Evolutionary conservation across 2,329 filamentous ascomycete species (phyloP).

Genomic region (Phaeosphaeriaceae sp.): DNA sequence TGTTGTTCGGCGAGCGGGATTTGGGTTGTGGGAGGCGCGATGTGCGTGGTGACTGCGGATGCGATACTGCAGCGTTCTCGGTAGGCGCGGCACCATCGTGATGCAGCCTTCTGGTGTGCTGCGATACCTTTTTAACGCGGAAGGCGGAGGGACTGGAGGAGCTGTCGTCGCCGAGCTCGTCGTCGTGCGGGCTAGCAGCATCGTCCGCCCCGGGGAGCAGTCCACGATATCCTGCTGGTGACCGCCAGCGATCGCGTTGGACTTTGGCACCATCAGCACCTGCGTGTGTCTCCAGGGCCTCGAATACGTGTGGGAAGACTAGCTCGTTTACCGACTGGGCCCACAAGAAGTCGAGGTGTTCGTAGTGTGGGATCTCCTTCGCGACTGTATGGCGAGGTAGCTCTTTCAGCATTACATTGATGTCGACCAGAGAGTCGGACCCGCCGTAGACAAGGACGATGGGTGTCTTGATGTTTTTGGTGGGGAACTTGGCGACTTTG

Average conservation of each 20-base stretch:
- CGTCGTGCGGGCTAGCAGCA: slow-evolving; percentile 26
- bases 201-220: slow-evolving; percentile 34
- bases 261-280: slow-evolving; percentile 23
- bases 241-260: slow-evolving; percentile 29
- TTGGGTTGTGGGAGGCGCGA: slow-evolving; percentile 9
- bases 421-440: slow-evolving; percentile 91
- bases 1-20: slow-evolving; percentile 10
- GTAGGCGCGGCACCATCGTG: slow-evolving; percentile 12
- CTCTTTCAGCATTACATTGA: slow-evolving; percentile 88
- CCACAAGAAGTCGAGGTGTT: slow-evolving; percentile 97
- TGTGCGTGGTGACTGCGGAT: slow-evolving; percentile 8
- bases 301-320: slow-evolving; percentile 91
- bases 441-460: slow-evolving; percentile 94
- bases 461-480: slow-evolving; percentile 94
- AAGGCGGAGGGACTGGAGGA: slow-evolving; percentile 28
- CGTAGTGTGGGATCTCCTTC: slow-evolving; percentile 88
- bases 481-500: slow-evolving; percentile 95
- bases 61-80: slow-evolving; percentile 7
- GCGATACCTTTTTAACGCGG: slow-evolving; percentile 29
- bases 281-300: slow-evolving; percentile 76
- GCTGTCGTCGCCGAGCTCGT: slow-evolving; percentile 37
- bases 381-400: slow-evolving; percentile 84
- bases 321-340: slow-evolving; percentile 81
- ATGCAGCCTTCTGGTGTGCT: slow-evolving; percentile 18
- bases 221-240: slow-evolving; percentile 36